Base-by-base conservation (phyloP, 441 rosid species). In the Capsella rubella region DNA sequence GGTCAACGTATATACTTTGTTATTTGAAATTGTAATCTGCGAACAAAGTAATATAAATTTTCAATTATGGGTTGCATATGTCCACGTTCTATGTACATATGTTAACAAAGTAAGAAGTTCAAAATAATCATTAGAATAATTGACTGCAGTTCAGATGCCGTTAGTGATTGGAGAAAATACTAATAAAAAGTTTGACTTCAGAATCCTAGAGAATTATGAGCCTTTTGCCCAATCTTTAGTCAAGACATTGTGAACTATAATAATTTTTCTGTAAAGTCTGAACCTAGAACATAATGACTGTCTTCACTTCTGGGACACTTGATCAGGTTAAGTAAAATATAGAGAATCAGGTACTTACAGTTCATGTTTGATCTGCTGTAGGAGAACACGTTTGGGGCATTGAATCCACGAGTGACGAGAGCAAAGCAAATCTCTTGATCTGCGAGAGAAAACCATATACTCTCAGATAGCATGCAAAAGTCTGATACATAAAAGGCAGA, bases 291-390 rank as follows among this genome's bases (percentile, higher is more conserved):
- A 14, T 6, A 11, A 16, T 6, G 53, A 61, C 7, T 39, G 54
- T 8, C 49, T 42, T 42, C 16, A 40, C 15, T 34, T 39, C 14
- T 29, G 7, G 27, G 68, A 6, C 29, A 51, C 18, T 50, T 47
- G 49, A 58, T 21, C 15, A 34, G 8, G 47, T 57, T 34, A 58
- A 34, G 18, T 70, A 15, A 10, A 54, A 28, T 32, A 68, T 9
- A n/a, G 37, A 57, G 56, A 69, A 69, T 56, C 34, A 46, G n/a
- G 65, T 57, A 47, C 64, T 57, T 69, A 57, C 46, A 69, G 32
- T 68, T 55, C 31, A 16, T 28, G 12, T 10, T 29, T 55, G 63
- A 54, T 67, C 10, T 53, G 6, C 12, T 55, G n/a, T 8, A 18
- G 45, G 64, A 55, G 43, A 68, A 40, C 13, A 68, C 9, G 10